phyloP scores from a whole-genome alignment of 345 rosid genomes.

The Abelmoschus esculentus region DNA sequence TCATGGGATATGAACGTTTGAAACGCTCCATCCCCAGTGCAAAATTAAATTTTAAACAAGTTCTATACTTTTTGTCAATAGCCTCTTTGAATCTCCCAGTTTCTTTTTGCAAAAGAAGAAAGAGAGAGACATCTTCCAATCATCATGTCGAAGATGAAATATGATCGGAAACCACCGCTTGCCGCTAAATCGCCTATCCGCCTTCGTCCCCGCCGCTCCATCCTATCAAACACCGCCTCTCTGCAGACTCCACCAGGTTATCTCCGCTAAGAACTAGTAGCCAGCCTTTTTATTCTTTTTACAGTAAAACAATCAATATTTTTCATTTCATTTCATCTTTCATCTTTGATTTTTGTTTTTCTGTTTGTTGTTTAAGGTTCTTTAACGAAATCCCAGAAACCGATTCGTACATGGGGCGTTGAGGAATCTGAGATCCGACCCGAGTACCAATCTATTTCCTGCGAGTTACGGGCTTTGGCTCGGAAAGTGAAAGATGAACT shows the following conservation, averaged over 20 bases:
- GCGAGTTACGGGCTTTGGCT: constrained; percentile 58
- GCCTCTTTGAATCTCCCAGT: neutral
- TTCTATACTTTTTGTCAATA: neutral
- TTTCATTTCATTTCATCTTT: neutral
- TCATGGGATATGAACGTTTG: constrained; percentile 35
- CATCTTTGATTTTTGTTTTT: neutral
- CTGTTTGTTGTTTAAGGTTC: constrained; percentile 35
- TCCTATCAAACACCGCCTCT: constrained; percentile 32
- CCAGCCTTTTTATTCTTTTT: neutral
- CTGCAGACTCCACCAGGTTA: constrained; percentile 61
- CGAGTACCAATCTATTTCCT: constrained; percentile 54
- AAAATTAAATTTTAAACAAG: constrained; percentile 6
- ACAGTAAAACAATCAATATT: neutral
- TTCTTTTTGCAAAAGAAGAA: neutral
- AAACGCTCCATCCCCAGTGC: constrained; percentile 25
- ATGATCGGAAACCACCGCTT: constrained; percentile 63
- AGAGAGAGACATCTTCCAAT: neutral
- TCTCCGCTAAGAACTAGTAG: neutral
- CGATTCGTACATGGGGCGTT: constrained; percentile 18
- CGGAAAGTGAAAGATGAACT: constrained; percentile 39
- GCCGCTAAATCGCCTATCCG: constrained; percentile 62
- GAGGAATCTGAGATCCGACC: constrained; percentile 43
- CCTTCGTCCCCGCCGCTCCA: constrained; percentile 45
- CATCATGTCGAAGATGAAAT: constrained; percentile 53
- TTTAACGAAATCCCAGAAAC: constrained; percentile 43